phyloP scores from a whole-genome alignment of 1,284 basidiomycete species.

The Cryptococcus jaspeensis region DNA sequence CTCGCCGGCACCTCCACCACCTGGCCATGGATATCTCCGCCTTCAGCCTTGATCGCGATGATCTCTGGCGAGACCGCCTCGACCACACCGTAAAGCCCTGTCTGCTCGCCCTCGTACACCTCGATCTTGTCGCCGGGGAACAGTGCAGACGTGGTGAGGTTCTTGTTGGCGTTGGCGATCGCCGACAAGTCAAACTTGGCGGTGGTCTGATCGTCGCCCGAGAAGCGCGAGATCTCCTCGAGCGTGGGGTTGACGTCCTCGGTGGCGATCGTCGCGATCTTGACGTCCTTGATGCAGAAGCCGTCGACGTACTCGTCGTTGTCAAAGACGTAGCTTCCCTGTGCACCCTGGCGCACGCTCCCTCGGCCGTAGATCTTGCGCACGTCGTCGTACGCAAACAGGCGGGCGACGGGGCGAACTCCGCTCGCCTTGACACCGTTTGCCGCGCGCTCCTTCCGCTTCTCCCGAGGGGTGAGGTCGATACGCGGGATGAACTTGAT shows the following conservation, averaged over 20 bases:
- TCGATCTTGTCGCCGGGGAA: slow-evolving; percentile 97
- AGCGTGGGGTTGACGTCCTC: slow-evolving; percentile 94
- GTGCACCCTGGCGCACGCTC: slow-evolving; percentile 62
- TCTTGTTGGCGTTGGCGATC: slow-evolving; percentile 47
- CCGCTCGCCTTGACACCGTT: slow-evolving; percentile 51
- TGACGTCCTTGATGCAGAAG: slow-evolving; percentile 95
- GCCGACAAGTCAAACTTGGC: slow-evolving; percentile 46
- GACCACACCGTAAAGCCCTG: slow-evolving; percentile 87
- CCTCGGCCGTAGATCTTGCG: slow-evolving; percentile 79
- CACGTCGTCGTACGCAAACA: slow-evolving; percentile 95
- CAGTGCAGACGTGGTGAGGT: slow-evolving; percentile 67
- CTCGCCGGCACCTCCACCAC: slow-evolving; percentile 74
- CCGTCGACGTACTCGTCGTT: slow-evolving; percentile 92
- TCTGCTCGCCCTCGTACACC: slow-evolving; percentile 94
- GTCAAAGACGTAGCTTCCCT: slow-evolving; percentile 77
- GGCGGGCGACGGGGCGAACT: slow-evolving; percentile 76
- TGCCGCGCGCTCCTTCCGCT: slow-evolving; percentile 57
- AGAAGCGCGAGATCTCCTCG: slow-evolving; percentile 92
- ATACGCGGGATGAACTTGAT: slow-evolving; percentile 95
- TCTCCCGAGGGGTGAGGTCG: slow-evolving; percentile 87
- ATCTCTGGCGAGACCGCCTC: slow-evolving; percentile 85
- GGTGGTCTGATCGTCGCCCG: slow-evolving; percentile 53
- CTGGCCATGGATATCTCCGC: slow-evolving; percentile 69
- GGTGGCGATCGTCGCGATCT: slow-evolving; percentile 70
- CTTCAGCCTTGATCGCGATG: slow-evolving; percentile 69